Conservation (phyloP, 225 moss, liverwort and hornwort species). For the Marchantia polymorpha region DNA sequence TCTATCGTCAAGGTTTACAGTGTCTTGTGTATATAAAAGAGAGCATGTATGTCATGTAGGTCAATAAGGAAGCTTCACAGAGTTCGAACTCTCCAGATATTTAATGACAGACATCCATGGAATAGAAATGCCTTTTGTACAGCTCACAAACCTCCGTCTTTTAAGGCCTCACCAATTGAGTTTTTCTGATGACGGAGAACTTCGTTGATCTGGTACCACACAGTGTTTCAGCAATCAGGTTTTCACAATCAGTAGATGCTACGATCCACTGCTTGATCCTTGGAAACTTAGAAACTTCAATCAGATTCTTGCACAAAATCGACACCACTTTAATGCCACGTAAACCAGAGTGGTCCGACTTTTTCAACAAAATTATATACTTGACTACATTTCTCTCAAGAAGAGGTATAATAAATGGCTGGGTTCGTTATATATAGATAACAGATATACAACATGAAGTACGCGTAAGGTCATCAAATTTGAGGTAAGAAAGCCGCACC, state of each 20-base stretch:
- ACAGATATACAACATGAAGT: too few relatives aligned
- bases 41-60: not conserved
- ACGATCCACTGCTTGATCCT: not conserved
- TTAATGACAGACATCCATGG: not conserved
- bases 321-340: too few relatives aligned
- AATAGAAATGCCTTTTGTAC: not conserved
- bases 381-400: too few relatives aligned
- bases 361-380: too few relatives aligned
- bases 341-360: too few relatives aligned
- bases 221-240: not conserved
- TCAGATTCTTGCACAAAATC: too few relatives aligned
- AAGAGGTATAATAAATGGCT: too few relatives aligned
- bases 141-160: constrained; percentile 29
- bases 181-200: constrained; percentile 30
- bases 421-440: too few relatives aligned
- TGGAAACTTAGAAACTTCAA: not conserved
- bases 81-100: not conserved
- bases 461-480: not conserved
- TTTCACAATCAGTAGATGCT: too few relatives aligned
- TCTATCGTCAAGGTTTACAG: not conserved
- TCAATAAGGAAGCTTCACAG: not conserved
- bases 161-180: constrained; percentile 37
- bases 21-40: not conserved
- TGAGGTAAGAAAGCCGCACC: constrained; percentile 31
- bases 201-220: constrained; percentile 34